A percentile compares a stretch with the other conserved stretches of the same genome.
Evolutionary conservation across 2,329 filamentous ascomycete species (phyloP).

Genomic region (Talaromyces funiculosus): DNA sequence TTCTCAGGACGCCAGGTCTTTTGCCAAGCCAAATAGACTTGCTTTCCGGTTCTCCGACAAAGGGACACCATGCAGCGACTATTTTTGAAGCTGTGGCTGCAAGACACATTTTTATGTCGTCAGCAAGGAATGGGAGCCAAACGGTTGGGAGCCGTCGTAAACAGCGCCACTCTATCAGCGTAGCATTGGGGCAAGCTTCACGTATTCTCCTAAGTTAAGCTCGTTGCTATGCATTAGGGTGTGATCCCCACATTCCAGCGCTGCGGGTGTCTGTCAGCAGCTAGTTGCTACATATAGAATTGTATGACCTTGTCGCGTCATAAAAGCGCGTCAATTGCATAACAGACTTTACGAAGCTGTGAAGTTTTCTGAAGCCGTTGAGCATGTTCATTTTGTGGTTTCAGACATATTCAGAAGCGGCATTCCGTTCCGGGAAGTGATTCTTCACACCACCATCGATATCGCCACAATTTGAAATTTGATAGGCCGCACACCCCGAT

Average conservation of each 20-base stretch:
- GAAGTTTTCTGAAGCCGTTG: background rate
- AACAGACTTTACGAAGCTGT: background rate
- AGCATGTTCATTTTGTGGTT: background rate
- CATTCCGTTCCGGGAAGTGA: background rate
- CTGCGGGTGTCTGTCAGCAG: slow-evolving; percentile 6
- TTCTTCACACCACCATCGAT: background rate
- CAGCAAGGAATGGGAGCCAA: slow-evolving; percentile 11
- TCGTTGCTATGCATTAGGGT: slow-evolving; percentile 16
- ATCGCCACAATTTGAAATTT: background rate
- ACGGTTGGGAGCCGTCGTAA: slow-evolving; percentile 5
- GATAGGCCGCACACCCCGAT: background rate
- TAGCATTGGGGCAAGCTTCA: slow-evolving; percentile 12
- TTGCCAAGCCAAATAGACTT: background rate
- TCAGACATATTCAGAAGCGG: background rate
- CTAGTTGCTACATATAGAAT: background rate
- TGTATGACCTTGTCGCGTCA: background rate
- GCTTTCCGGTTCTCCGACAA: slow-evolving; percentile 1
- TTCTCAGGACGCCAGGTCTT: background rate
- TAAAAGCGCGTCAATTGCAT: background rate
- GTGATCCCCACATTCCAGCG: slow-evolving; percentile 15
- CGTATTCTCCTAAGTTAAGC: background rate
- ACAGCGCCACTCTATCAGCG: background rate
- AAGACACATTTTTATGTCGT: slow-evolving; percentile 4
- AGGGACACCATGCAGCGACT: background rate
- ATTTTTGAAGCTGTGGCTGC: slow-evolving; percentile 7